Conservation (phyloP, 2,329 filamentous ascomycete species). For the Fusarium albosuccineum region DNA sequence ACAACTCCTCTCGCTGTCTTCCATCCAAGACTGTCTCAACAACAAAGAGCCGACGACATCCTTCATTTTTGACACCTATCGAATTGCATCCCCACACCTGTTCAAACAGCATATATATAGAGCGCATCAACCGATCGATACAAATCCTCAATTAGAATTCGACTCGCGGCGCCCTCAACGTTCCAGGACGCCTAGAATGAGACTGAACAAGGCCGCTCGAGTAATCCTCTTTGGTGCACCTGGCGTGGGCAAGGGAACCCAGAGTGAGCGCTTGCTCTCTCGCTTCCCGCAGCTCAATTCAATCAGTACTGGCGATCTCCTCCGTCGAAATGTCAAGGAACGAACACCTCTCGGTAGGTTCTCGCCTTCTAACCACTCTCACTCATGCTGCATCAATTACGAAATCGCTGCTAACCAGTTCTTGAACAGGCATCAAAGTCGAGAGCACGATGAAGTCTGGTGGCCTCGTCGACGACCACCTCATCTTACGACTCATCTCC, state of each 20-base stretch:
- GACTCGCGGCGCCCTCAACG: constrained; percentile 34
- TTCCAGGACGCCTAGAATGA: constrained; percentile 60
- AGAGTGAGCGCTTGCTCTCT: constrained; percentile 87
- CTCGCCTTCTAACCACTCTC: not conserved
- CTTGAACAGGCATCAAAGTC: constrained; percentile 81
- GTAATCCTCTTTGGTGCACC: constrained; percentile 96
- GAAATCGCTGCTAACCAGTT: constrained; percentile 15
- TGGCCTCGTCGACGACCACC: constrained; percentile 88
- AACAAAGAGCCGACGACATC: constrained; percentile 18
- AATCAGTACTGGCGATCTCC: constrained; percentile 92
- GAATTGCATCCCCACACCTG: not conserved
- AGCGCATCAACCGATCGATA: not conserved
- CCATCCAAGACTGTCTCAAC: constrained; percentile 31
- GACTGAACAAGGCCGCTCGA: constrained; percentile 84
- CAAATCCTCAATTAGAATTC: not conserved
- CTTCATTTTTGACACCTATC: not conserved
- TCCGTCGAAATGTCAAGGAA: constrained; percentile 92
- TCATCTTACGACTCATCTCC: constrained; percentile 93
- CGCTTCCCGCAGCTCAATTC: constrained; percentile 90
- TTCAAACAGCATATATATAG: not conserved
- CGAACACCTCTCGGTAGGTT: constrained; percentile 84
- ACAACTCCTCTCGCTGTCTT: constrained; percentile 36
- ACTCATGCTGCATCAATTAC: not conserved
- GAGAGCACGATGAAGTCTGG: constrained; percentile 90
- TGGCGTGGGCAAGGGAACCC: constrained; percentile 97